These are phyloP conservation scores for Acer negundo DNA, from an alignment of 345 rosid species.

Conservation along the genomic window DNA sequence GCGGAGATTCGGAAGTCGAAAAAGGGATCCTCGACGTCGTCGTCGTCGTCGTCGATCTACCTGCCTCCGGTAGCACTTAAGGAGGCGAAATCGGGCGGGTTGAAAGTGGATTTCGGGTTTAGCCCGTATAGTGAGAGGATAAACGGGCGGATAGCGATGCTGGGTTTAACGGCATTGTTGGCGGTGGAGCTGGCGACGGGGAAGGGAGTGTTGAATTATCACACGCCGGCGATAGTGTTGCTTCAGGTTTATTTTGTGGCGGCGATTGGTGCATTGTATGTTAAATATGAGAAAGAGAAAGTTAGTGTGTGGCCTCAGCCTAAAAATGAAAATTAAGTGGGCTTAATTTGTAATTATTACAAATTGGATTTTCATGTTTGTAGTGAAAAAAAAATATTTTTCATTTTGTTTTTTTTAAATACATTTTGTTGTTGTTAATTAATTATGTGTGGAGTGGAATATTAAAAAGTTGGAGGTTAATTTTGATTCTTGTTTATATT, in stretches of 20 bases:
- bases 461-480: no score
- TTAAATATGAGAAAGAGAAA: conserved; percentile 77
- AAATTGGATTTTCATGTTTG: background rate
- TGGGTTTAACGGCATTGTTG: conserved; percentile 74
- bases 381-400: background rate
- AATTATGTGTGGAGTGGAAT: background rate
- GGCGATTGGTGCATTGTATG: conserved; percentile 60
- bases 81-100: conserved; percentile 63
- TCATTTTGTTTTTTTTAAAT: no score
- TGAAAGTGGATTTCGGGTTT: conserved; percentile 85
- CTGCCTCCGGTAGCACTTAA: conserved; percentile 77
- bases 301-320: conserved; percentile 71
- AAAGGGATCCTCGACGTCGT: conserved; percentile 46
- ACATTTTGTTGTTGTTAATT: background rate
- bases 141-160: conserved; percentile 72
- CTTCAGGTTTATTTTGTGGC: conserved; percentile 75
- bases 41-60: conserved; percentile 48
- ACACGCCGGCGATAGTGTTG: conserved; percentile 70
- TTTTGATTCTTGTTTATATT: no score
- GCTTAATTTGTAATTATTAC: background rate
- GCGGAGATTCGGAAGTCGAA: conserved; percentile 74
- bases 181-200: conserved; percentile 92
- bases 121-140: conserved; percentile 67
- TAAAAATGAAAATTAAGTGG: conserved; percentile 17
- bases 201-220: conserved; percentile 73